Percentiles rank a stretch among this genome's conserved stretches.
phyloP scores from a whole-genome alignment of 352 stramenopile genomes.

The Pythium brassicae region DNA sequence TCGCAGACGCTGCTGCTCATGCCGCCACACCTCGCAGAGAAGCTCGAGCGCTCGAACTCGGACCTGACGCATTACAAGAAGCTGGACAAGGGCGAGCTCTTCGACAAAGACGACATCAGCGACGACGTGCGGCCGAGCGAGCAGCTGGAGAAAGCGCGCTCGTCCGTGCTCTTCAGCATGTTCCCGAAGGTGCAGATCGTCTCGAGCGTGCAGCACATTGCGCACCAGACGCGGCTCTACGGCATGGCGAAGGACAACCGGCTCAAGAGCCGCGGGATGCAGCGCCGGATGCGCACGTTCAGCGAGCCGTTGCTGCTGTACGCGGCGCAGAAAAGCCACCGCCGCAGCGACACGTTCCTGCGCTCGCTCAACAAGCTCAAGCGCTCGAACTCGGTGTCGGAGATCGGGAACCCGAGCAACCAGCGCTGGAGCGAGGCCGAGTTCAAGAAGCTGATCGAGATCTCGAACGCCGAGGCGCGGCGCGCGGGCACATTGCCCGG shows the following conservation, averaged over 20 bases:
- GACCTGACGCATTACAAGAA: conserved; percentile 57
- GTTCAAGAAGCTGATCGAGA: conserved; percentile 67
- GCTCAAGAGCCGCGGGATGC: conserved; percentile 22
- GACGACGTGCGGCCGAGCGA: conserved; percentile 58
- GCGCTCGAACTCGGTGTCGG: conserved; percentile 58
- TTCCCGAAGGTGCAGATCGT: conserved; percentile 86
- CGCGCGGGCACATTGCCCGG: conserved; percentile 33
- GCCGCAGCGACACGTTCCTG: conserved; percentile 19
- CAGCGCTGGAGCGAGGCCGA: conserved; percentile 69
- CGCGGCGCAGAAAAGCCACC: conserved; percentile 26
- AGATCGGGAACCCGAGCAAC: conserved; percentile 64
- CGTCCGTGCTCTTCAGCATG: conserved; percentile 66
- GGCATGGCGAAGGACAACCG: conserved; percentile 38
- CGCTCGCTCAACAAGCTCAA: conserved; percentile 49
- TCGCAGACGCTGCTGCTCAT: conserved; percentile 71
- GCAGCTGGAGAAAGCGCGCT: conserved; percentile 49
- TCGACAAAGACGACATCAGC: conserved; percentile 78
- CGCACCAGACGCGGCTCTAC: conserved; percentile 62
- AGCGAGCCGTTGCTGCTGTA: conserved; percentile 55
- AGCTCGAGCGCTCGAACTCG: conserved; percentile 54
- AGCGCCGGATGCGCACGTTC: conserved; percentile 35
- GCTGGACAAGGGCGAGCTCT: conserved; percentile 61
- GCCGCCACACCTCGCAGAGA: conserved; percentile 68
- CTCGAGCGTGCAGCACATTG: conserved; percentile 69
- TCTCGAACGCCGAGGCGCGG: conserved; percentile 53